These are phyloP conservation scores for Diaporthe aspalathi DNA, from an alignment of 2,329 filamentous ascomycete species.

Conservation along the genomic window DNA sequence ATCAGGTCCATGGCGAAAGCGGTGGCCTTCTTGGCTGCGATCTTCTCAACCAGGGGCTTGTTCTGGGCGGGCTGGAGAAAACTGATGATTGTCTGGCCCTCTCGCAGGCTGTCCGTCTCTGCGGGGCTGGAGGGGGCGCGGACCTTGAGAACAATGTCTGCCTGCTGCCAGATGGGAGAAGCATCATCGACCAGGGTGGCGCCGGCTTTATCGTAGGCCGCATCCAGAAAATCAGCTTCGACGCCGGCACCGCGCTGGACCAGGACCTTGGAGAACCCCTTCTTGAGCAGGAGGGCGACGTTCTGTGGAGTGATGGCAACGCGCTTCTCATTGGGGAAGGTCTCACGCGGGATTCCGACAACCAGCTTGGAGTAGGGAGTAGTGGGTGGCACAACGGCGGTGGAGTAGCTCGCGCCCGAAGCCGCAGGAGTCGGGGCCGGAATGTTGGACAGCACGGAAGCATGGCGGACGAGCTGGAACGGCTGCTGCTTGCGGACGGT, in stretches of 20 bases:
- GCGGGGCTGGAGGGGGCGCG: slow-evolving; percentile 74
- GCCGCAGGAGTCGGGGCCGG: slow-evolving; percentile 41
- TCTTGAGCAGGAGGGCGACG: slow-evolving; percentile 83
- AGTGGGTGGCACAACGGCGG: slow-evolving; percentile 55
- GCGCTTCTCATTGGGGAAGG: slow-evolving; percentile 81
- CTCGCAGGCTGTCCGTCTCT: slow-evolving; percentile 76
- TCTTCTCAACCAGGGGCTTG: slow-evolving; percentile 76
- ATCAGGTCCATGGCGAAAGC: slow-evolving; percentile 94
- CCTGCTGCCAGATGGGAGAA: slow-evolving; percentile 76
- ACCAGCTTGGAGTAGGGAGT: slow-evolving; percentile 78
- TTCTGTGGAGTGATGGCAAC: slow-evolving; percentile 89
- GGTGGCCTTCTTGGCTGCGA: slow-evolving; percentile 78
- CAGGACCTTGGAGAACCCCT: slow-evolving; percentile 81
- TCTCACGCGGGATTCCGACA: slow-evolving; percentile 83
- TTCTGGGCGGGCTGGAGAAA: slow-evolving; percentile 88
- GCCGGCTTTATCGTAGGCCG: slow-evolving; percentile 81
- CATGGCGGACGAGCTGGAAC: slow-evolving; percentile 54
- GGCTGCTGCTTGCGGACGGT: slow-evolving; percentile 45
- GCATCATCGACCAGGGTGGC: slow-evolving; percentile 79
- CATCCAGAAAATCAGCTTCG: slow-evolving; percentile 80
- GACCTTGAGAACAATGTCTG: slow-evolving; percentile 87
- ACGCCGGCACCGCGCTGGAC: slow-evolving; percentile 85
- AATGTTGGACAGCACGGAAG: slow-evolving; percentile 49
- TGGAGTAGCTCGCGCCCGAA: slow-evolving; percentile 51
- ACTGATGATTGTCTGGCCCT: slow-evolving; percentile 81